Evolutionary conservation across 345 rosid species (phyloP), one percentile per base, ranked within the genome.

Genomic region (Eucalyptus sp.): DNA sequence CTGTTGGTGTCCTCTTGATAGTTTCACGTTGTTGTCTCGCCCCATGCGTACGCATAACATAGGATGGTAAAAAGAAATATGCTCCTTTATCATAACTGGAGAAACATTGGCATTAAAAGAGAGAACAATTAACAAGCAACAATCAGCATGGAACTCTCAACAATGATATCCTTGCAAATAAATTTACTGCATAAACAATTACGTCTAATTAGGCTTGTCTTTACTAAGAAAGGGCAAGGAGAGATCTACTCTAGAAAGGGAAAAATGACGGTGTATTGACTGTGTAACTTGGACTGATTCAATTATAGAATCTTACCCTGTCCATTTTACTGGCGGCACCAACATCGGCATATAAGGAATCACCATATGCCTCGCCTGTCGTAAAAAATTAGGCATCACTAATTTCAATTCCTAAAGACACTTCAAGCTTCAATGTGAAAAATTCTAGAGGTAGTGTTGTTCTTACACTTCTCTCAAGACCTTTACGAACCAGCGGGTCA

Each of bases 321-420:
- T 95, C 99, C 99, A 98, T 89, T 97, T 95, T 91, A 89, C 49
- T 41, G 99, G 99, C 88, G 99, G 98, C 89, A 98, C 92, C 91
- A 98, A 87, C 99, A 98, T 98, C 62, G 99, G 99, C 97, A 98
- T 94, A 91, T 98, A 97, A 90, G 99, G 99, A 90, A 98, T 96
- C 91, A 98, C 98, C 99, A 97, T 97, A 92, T 97, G 98, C 91
- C 97, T 95, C 84, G 98, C 99, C 99, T 98, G 98, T 37, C 62
- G 91, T 58, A 51, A 85, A 91, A 52, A 85, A 89, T 89, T 22
- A 88, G 86, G 13, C 48, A 12, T 76, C 83, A 76, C 48, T 76
- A 89, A 89, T 76, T 76, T 76, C 83, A 76, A 76, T 10, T 76
- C 24, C 46, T 20, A 76, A 76, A 18, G 27, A 76, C 83, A 76